Percentiles rank a stretch among this genome's conserved stretches.
These are phyloP conservation scores for Cutaneotrichosporon spelunceum DNA, from an alignment of 1,284 basidiomycete genomes.

Conservation along the genomic window DNA sequence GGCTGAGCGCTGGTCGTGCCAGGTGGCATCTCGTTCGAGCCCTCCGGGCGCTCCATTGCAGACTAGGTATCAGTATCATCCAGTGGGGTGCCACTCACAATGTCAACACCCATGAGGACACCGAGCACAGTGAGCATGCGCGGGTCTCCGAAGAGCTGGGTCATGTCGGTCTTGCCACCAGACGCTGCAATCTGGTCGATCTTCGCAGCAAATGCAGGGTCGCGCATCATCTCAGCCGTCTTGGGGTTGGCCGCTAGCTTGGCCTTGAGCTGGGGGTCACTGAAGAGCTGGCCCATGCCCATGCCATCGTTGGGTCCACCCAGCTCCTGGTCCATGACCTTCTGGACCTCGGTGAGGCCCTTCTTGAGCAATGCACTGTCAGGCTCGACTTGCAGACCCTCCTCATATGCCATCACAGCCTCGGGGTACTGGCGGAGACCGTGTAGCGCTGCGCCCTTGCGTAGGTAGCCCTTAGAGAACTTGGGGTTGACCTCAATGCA, in stretches of 20 bases:
- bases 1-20: slow-evolving; percentile 50
- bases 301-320: slow-evolving; percentile 50
- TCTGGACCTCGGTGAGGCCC: slow-evolving; percentile 79
- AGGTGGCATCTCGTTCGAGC: slow-evolving; percentile 73
- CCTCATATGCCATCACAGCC: slow-evolving; percentile 65
- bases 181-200: slow-evolving; percentile 50
- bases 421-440: slow-evolving; percentile 75
- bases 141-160: slow-evolving; percentile 64
- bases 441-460: slow-evolving; percentile 93
- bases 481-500: slow-evolving; percentile 70
- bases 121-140: slow-evolving; percentile 89
- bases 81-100: slow-evolving; percentile 51
- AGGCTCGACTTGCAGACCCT: slow-evolving; percentile 71
- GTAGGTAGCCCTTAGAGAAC: slow-evolving; percentile 88
- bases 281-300: slow-evolving; percentile 74
- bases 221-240: slow-evolving; percentile 75
- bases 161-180: slow-evolving; percentile 48
- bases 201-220: slow-evolving; percentile 73
- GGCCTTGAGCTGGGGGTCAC: slow-evolving; percentile 73
- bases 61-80: slow-evolving; percentile 51
- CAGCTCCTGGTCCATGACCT: slow-evolving; percentile 56
- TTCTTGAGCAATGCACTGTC: slow-evolving; percentile 77
- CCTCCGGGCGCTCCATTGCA: slow-evolving; percentile 79
- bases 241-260: slow-evolving; percentile 85
- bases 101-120: slow-evolving; percentile 88